Evolutionary conservation across 306 rosid species (phyloP).

Genomic region (Prinsepia uniflora): DNA sequence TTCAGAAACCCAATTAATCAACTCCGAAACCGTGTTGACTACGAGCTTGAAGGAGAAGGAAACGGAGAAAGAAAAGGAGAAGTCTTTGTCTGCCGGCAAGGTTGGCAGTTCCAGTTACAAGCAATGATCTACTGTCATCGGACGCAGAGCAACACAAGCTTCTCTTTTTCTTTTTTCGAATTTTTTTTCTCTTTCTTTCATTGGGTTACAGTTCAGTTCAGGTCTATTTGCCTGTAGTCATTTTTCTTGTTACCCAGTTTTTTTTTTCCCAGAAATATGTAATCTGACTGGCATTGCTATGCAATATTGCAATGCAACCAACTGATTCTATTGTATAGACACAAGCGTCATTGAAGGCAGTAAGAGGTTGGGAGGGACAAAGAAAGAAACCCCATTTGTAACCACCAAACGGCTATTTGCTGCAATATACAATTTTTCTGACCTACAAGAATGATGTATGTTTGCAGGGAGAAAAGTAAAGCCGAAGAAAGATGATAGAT

Average conservation of each 20-base stretch:
- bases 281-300: constrained; percentile 7
- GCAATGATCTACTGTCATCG: constrained; percentile 38
- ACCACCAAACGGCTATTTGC: constrained; percentile 51
- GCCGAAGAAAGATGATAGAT: background rate
- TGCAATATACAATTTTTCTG: constrained; percentile 38
- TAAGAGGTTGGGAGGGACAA: constrained; percentile 48
- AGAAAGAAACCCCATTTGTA: constrained; percentile 38
- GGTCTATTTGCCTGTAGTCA: constrained; percentile 26
- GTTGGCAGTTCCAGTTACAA: constrained; percentile 50
- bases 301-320: constrained; percentile 20
- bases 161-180: background rate
- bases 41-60: constrained; percentile 49
- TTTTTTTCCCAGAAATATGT: constrained; percentile 28
- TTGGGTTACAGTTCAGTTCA: constrained; percentile 17
- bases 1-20: constrained; percentile 57
- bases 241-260: constrained; percentile 37
- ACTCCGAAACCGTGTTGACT: constrained; percentile 42
- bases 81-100: constrained; percentile 52
- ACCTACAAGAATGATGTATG: constrained; percentile 50
- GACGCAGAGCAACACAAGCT: constrained; percentile 31
- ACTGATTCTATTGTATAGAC: constrained; percentile 61
- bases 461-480: constrained; percentile 20
- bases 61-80: constrained; percentile 58
- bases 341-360: constrained; percentile 55
- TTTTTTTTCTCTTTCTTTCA: background rate